Base-by-base conservation (phyloP, 352 stramenopile species). In the Phytophthora kernoviae region DNA sequence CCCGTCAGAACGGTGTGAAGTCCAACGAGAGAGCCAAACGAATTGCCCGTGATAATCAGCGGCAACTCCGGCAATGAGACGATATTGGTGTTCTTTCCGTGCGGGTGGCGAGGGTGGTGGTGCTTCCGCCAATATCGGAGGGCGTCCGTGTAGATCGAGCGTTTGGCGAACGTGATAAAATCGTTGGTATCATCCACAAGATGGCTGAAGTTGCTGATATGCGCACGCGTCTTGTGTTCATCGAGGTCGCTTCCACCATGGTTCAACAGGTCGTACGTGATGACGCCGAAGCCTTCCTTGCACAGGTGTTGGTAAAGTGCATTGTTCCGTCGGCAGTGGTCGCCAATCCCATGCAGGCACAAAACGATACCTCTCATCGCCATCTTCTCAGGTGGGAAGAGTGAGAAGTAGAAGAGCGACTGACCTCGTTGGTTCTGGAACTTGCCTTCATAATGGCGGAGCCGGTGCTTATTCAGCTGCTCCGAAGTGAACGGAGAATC, bases 171-270 rank as follows among this genome's bases (percentile, higher is more conserved):
- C n/a, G 58, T 57, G 43, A 84, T 41, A 37, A 82, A 75, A 14
- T 48, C 42, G 43, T 86, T 80, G 2, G 70, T 77, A 47, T 86
- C 76, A 36, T 86, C 74, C 26, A 86, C 65, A 36, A 86, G 72
- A 39, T 79, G 57, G 7, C 37, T 60, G 53, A 82, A 82, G 46
- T 61, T 65, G 39, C 54, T 61, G 24, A 76, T 67, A 45, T 82
- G 73, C 7, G 66, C 73, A 22, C 75, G 68, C 22, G 72, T 71
- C 42, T 61, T 56, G 54, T 77, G 55, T n/a, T 52, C 22, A 40
- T 75, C 64, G n/a, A 63, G 48, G 36, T 81, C 77, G 40, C 77
- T 86, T 17, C 66, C 54, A n/a, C 77, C 77, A 54, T 84, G 77
- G 27, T 74, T 77, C 6, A 70, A 42, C 58, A 78, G 37, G 47